Percentiles rank a stretch among this genome's conserved stretches.
These are phyloP conservation scores for Talaromyces verruculosus DNA, from an alignment of 2,329 filamentous ascomycete species.

Conservation along the genomic window DNA sequence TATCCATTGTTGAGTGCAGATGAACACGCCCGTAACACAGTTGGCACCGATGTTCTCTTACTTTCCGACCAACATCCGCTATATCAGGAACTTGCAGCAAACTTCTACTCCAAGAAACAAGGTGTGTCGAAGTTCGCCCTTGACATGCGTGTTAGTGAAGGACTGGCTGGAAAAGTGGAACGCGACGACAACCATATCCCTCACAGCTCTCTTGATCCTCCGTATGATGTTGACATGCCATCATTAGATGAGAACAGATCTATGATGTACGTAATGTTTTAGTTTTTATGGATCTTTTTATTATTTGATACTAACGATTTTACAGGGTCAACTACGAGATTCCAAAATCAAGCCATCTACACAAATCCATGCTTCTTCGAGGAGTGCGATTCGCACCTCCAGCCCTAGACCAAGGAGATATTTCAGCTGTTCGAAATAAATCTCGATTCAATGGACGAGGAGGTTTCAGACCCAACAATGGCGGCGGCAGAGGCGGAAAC, in stretches of 20 bases:
- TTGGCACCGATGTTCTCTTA: conserved; percentile 78
- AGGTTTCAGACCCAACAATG: conserved; percentile 34
- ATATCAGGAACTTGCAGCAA: conserved; percentile 78
- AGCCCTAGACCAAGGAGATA: conserved; percentile 71
- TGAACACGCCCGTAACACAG: conserved; percentile 73
- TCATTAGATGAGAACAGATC: conserved; percentile 82
- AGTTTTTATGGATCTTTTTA: not conserved
- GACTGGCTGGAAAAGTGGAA: conserved; percentile 74
- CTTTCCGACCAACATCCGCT: conserved; percentile 81
- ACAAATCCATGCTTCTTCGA: conserved; percentile 92
- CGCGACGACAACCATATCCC: conserved; percentile 84
- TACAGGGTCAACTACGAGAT: conserved; percentile 80
- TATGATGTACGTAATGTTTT: conserved; percentile 63
- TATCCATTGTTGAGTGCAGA: conserved; percentile 77
- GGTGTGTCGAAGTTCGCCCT: conserved; percentile 66
- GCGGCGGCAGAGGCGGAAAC: conserved; percentile 47
- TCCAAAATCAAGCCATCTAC: conserved; percentile 67
- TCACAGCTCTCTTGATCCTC: conserved; percentile 76
- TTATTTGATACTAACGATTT: not conserved
- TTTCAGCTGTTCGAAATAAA: conserved; percentile 69
- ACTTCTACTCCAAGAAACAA: conserved; percentile 91
- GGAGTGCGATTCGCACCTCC: conserved; percentile 73
- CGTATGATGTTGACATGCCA: conserved; percentile 71
- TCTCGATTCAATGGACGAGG: conserved; percentile 57
- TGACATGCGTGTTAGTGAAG: conserved; percentile 71